These are phyloP conservation scores for Alternaria conjuncta DNA, from an alignment of 2,329 filamentous ascomycete species.

Conservation along the genomic window DNA sequence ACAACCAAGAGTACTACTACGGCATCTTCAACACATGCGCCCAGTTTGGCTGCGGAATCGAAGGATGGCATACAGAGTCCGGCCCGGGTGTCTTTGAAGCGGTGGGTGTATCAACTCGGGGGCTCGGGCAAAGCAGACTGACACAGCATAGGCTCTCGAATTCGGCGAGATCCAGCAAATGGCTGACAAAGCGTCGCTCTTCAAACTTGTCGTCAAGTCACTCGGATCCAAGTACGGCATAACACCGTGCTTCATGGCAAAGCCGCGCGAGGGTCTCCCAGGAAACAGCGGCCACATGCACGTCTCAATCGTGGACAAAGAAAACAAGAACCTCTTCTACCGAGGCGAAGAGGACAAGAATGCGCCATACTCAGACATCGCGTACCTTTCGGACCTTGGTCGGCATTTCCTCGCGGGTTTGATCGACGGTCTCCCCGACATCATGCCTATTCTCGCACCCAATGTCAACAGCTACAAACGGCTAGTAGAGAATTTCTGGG, in stretches of 20 bases:
- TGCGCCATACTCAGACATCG: constrained; percentile 65
- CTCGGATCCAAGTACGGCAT: constrained; percentile 87
- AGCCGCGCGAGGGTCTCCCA: constrained; percentile 86
- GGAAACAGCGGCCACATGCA: constrained; percentile 98
- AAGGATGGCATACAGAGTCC: constrained; percentile 95
- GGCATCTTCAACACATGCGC: constrained; percentile 81
- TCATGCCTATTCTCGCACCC: constrained; percentile 94
- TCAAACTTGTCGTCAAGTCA: constrained; percentile 95
- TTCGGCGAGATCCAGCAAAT: constrained; percentile 87
- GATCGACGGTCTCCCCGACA: constrained; percentile 84
- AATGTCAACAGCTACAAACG: constrained; percentile 99
- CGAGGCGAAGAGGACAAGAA: constrained; percentile 74
- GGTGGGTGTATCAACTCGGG: constrained; percentile 50
- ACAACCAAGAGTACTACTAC: constrained; percentile 94
- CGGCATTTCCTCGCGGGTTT: constrained; percentile 92
- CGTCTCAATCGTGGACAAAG: constrained; percentile 80
- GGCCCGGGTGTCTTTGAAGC: constrained; percentile 96
- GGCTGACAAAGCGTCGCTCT: constrained; percentile 89
- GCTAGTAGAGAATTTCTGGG: constrained; percentile 98
- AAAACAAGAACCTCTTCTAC: constrained; percentile 84
- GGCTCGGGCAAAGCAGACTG: constrained; percentile 5
- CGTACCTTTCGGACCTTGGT: constrained; percentile 82
- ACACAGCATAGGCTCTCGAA: constrained; percentile 73
- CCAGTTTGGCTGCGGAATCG: constrained; percentile 79
- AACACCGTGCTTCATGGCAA: constrained; percentile 98